Base-by-base conservation (phyloP, 352 stramenopile genomes). In the Aphanomyces euteiches region DNA sequence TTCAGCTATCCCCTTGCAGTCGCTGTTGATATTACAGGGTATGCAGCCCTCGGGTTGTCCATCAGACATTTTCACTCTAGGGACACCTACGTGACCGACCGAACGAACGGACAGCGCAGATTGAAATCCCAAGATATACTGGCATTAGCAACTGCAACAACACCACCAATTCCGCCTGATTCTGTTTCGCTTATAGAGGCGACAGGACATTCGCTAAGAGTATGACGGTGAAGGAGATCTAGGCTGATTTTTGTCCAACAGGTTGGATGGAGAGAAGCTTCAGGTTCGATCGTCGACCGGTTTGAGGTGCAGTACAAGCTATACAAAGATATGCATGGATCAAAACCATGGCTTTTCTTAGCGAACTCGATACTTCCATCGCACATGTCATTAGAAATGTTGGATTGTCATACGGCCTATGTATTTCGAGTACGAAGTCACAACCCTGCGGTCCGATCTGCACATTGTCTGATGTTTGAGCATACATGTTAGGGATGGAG, bases 241-340 rank as follows among this genome's bases (percentile, higher is more conserved):
- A 0, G 28, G 50, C 39, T 15, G n/a, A 15, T 19, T 21, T 12
- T 7, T 10, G 47, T 12, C 2, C 15, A 13, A 8, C 21, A 70
- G 64, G 64, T 70, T 5, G 43, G 12, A 28, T 93, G 84, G 84
- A 90, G 85, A 53, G 81, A 81, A 41, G 78, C 83, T 28, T 47
- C 39, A 0, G 82, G 90, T 61, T 82, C 82, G 56, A 92, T 85
- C 0, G 80, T 87, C 2, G 85, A 93, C 72, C 75, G 83, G 2
- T 92, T 90, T 67, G 85, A 93, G 61, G 63, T 91, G 19, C 85
- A 93, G 65, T 92, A 82, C 61, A 77, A 79, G 21, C 69, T 75
- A 36, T 76, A 73, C 5, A 77, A 91, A 38, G 86, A 78, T 53
- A 59, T 28, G 15, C 2, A 47, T 10, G 56, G 65, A 15, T 79